A percentile compares a stretch with the other conserved stretches of the same genome.
Evolutionary conservation across 2,329 filamentous ascomycete genomes (phyloP).

Genomic region (Fusarium foetens): DNA sequence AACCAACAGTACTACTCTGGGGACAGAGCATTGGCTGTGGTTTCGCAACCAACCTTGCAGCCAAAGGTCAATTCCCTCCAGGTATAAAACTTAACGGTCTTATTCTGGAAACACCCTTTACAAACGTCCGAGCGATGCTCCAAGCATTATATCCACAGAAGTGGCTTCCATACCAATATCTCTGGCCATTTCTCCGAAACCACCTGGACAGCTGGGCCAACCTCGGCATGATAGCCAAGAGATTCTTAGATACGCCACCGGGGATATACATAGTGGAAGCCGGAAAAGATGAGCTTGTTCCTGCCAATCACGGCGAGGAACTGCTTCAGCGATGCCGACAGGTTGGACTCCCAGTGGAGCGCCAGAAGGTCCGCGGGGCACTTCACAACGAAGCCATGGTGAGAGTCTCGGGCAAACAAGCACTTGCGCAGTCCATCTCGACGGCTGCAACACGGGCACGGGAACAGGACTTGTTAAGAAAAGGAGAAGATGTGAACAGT

Average conservation of each 20-base stretch:
- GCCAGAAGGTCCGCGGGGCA: conserved; percentile 57
- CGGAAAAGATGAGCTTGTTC: conserved; percentile 68
- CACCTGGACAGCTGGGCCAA: conserved; percentile 66
- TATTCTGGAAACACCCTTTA: conserved; percentile 81
- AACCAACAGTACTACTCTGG: conserved; percentile 70
- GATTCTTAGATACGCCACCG: conserved; percentile 44
- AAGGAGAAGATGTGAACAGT: background rate
- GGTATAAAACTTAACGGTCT: conserved; percentile 59
- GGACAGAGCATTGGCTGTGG: conserved; percentile 82
- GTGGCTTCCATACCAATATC: conserved; percentile 81
- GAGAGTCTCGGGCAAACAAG: conserved; percentile 47
- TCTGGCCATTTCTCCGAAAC: conserved; percentile 78
- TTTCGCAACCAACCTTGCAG: conserved; percentile 71
- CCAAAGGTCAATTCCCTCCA: conserved; percentile 46
- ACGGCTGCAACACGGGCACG: conserved; percentile 37
- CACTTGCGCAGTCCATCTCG: conserved; percentile 43
- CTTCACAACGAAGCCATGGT: conserved; percentile 68
- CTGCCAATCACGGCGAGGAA: conserved; percentile 58
- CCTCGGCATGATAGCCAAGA: conserved; percentile 54
- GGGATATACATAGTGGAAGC: conserved; percentile 64
- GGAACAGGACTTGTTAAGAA: conserved; percentile 7
- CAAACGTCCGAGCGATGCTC: conserved; percentile 76
- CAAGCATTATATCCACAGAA: conserved; percentile 78
- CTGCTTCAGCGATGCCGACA: conserved; percentile 60
- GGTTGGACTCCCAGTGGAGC: conserved; percentile 58